Evolutionary conservation across 768 basidiomycete genomes (phyloP), one percentile per base, ranked within the genome.

Genomic region (Russula lepida): DNA sequence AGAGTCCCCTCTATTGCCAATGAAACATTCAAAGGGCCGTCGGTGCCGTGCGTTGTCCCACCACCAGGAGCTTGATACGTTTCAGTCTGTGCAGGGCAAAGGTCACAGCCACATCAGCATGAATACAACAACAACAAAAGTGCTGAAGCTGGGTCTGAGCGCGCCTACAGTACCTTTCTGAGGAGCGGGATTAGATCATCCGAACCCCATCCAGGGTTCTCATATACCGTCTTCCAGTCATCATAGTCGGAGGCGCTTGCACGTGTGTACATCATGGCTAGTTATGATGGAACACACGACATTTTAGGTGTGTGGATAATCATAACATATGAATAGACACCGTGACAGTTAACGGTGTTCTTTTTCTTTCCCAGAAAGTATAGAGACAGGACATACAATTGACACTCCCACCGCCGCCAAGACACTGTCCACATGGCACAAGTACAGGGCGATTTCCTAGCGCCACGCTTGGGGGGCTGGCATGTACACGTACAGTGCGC

Each of bases 241-340:
- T 88, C 82, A 51, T 81, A 85, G 67, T 88, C 86, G 0, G 84
- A 85, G 1, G 82, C 79, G 8, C 81, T 70, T 13, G 82, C 79
- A 27, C 85, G 78, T 0, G 77, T 80, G 63, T 85, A 86, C 75
- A 81, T 75, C 68, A 56, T 56, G 46, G 49, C 64, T 66, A 21
- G 39, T 21, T 17, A 35, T 17, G 5, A 33, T 47, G 46, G 46
- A 25, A 47, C 8, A 1, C 3, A 13, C 11, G 44, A 11, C 21
- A n/a, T 2, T 4, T n/a, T 2, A 46, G 21, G 9, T 3, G 41
- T 19, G 41, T 7, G 17, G 41, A 25, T 7, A 8, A 33, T 23
- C 6, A 49, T 12, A 21, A n/a, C 1, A 48, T n/a, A 8, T n/a
- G 4, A 9, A 43, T 43, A 43, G 3, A n/a, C n/a, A 19, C 41